Conservation (phyloP, 129 eudicot species). For the Helichrysum umbraculigerum region DNA sequence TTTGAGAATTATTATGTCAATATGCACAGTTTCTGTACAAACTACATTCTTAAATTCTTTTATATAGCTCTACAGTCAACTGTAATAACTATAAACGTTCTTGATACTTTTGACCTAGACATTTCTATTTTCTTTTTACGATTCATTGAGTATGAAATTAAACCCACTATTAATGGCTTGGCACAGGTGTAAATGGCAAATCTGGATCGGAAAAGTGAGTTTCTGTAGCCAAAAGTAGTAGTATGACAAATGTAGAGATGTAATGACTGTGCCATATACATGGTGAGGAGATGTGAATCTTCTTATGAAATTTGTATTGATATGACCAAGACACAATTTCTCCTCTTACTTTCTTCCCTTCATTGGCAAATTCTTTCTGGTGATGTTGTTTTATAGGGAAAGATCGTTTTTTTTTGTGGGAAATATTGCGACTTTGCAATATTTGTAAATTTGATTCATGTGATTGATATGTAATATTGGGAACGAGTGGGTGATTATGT, state of each 20-base stretch:
- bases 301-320: constrained; percentile 26
- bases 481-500: constrained; percentile 19
- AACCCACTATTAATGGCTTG: background rate
- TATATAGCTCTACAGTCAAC: background rate
- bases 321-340: constrained; percentile 30
- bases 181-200: constrained; percentile 29
- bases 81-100: background rate
- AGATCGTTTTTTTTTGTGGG: constrained; percentile 27
- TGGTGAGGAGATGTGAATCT: constrained; percentile 23
- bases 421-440: constrained; percentile 22
- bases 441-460: constrained; percentile 24
- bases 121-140: background rate
- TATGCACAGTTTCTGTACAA: background rate
- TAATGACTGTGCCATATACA: constrained; percentile 21
- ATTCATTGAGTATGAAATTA: constrained; percentile 4
- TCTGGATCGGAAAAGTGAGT: constrained; percentile 1
- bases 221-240: constrained; percentile 17
- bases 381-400: constrained; percentile 22
- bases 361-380: constrained; percentile 26
- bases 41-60: background rate
- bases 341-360: constrained; percentile 22
- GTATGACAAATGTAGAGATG: constrained; percentile 24
- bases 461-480: constrained; percentile 7
- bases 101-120: constrained; percentile 5
- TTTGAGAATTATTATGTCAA: background rate